Conservation (phyloP, 2,329 filamentous ascomycete genomes). For the Tolypocladium tropicale region DNA sequence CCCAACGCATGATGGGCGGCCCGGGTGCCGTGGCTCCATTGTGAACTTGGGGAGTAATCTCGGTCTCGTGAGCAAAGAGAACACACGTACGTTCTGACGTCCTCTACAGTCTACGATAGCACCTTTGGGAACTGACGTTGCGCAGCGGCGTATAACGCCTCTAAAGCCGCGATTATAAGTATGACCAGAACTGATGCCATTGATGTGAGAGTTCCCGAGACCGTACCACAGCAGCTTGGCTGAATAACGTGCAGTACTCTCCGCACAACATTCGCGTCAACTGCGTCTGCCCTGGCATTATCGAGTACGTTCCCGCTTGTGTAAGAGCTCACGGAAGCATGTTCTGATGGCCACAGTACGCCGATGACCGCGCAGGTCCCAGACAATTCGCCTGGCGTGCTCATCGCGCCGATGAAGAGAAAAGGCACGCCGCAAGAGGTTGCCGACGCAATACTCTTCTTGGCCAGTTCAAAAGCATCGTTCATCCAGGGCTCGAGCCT, state of each 20-base stretch:
- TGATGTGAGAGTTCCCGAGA: constrained; percentile 23
- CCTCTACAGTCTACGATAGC: background rate
- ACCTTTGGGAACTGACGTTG: background rate
- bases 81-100: constrained; percentile 22
- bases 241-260: constrained; percentile 23
- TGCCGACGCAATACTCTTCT: constrained; percentile 33
- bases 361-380: constrained; percentile 30
- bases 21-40: constrained; percentile 24
- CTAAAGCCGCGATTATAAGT: constrained; percentile 30
- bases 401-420: constrained; percentile 24
- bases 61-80: constrained; percentile 28
- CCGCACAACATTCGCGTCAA: constrained; percentile 34
- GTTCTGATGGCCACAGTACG: constrained; percentile 15
- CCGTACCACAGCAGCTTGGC: background rate
- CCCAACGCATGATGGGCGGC: constrained; percentile 30
- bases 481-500: constrained; percentile 28
- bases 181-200: constrained; percentile 34
- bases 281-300: constrained; percentile 34
- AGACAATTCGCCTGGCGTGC: constrained; percentile 18
- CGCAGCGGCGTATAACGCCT: constrained; percentile 32
- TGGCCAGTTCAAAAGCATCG: constrained; percentile 29
- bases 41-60: constrained; percentile 35
- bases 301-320: constrained; percentile 11
- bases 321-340: background rate
- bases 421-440: constrained; percentile 34